These are phyloP conservation scores for Schizosaccharomyces japonicus DNA, from an alignment of 805 yeast genomes.

Conservation along the genomic window DNA sequence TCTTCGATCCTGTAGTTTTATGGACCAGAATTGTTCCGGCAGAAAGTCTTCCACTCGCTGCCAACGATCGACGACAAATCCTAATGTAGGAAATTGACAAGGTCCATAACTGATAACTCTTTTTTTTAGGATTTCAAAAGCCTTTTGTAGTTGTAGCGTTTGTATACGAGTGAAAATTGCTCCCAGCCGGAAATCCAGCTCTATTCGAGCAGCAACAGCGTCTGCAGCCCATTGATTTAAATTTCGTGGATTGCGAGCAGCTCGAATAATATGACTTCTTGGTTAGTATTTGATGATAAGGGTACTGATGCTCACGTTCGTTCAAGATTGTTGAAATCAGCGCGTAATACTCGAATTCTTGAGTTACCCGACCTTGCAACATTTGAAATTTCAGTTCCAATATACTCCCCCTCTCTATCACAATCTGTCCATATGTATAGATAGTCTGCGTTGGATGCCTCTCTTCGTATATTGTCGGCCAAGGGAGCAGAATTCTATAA, in stretches of 20 bases:
- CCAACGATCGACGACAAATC: conserved; percentile 83
- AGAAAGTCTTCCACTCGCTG: conserved; percentile 46
- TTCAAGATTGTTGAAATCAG: conserved; percentile 72
- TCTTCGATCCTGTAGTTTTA: conserved; percentile 23
- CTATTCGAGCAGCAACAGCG: conserved; percentile 72
- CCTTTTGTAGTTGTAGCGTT: conserved; percentile 21
- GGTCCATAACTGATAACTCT: conserved; percentile 55
- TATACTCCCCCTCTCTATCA: conserved; percentile 86
- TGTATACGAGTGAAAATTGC: conserved; percentile 66
- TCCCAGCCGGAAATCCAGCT: conserved; percentile 74
- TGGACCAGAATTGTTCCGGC: conserved; percentile 61
- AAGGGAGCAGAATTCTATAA: conserved; percentile 22
- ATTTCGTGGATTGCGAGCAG: conserved; percentile 43
- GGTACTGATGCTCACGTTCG: conserved; percentile 17
- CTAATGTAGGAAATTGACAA: conserved; percentile 92
- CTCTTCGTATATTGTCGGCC: conserved; percentile 40
- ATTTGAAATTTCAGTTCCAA: conserved; percentile 58
- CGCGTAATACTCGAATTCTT: conserved; percentile 35
- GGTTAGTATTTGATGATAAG: not conserved
- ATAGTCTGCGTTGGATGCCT: conserved; percentile 34
- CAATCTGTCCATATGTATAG: conserved; percentile 97
- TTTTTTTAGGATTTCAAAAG: conserved; percentile 11
- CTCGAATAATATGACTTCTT: conserved; percentile 40
- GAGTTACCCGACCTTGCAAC: conserved; percentile 37
- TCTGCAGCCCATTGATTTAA: conserved; percentile 47